phyloP scores from a whole-genome alignment of 768 basidiomycete genomes.

The Macrolepiota albuminosa region DNA sequence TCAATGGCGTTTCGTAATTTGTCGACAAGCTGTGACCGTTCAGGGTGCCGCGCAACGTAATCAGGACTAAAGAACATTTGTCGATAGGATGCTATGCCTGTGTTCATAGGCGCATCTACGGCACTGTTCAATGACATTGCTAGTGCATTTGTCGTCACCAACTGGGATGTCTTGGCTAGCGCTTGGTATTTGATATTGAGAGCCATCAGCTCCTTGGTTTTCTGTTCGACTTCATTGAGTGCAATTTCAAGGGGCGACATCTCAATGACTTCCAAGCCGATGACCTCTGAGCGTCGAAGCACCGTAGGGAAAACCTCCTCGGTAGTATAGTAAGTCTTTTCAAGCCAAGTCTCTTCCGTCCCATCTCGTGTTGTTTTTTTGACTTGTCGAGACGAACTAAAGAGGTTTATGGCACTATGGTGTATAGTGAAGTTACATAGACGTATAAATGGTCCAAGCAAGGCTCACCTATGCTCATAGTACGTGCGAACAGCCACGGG shows the following conservation, averaged over 20 bases:
- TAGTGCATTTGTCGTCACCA: conserved; percentile 72
- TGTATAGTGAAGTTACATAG: background rate
- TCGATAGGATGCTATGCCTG: conserved; percentile 76
- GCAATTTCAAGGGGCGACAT: conserved; percentile 86
- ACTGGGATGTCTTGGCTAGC: conserved; percentile 71
- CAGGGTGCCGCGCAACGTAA: conserved; percentile 65
- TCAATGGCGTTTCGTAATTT: conserved; percentile 73
- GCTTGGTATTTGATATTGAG: conserved; percentile 69
- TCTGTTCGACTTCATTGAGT: conserved; percentile 72
- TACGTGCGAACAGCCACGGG: conserved; percentile 75
- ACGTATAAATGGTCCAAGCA: too few relatives aligned
- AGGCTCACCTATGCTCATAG: conserved; percentile 74
- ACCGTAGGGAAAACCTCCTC: conserved; percentile 92
- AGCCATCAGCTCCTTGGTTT: conserved; percentile 70
- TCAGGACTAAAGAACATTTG: conserved; percentile 69
- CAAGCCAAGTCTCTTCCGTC: conserved; percentile 75
- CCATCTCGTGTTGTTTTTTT: conserved; percentile 61
- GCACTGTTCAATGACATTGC: conserved; percentile 85
- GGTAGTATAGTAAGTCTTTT: conserved; percentile 84
- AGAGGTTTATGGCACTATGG: conserved; percentile 72
- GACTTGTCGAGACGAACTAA: conserved; percentile 71
- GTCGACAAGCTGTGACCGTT: conserved; percentile 65
- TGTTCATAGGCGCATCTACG: conserved; percentile 76
- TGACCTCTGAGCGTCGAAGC: conserved; percentile 82
- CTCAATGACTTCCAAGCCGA: conserved; percentile 64